Base-by-base conservation (phyloP, 1,284 basidiomycete genomes). In the Coniferiporia sulphurascens region DNA sequence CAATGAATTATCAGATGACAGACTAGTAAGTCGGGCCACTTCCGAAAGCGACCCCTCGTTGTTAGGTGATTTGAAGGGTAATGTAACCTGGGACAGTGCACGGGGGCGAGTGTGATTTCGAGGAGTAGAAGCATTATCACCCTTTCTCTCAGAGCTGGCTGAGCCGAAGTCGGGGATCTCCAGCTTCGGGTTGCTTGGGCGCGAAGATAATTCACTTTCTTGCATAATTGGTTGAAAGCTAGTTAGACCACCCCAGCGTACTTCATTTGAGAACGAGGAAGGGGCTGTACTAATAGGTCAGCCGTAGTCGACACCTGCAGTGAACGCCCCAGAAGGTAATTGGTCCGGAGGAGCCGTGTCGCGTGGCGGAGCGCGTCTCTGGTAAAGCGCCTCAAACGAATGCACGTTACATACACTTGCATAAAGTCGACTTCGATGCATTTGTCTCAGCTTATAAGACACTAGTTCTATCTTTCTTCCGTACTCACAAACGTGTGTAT, bases 71-170 rank as follows among this genome's bases (percentile, higher is more conserved):
- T 48, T 61, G 55, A 56, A 46, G 1, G 59, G 51, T n/a, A 55
- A 27, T 22, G 59, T 50, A 41, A 57, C 27, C 35, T 61, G 59
- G 15, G 59, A 61, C 32, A 61, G 41, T 7, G 59, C 48, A 1
- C 59, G 59, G 46, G 59, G 57, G 10, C 59, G 59, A 13, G 27
- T 41, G 13, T 55, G 57, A 34, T 7, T 53, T 52, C 44, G 50
- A 3, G 50, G 57, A 21, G 52, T 19, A 46, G 57, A 27, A 7
- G 15, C n/a, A 44, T 5, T 2, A 3, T 32, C 54, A 38, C 43
- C 43, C 9, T 46, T 46, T 12, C 46, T 13, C 21, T 32, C 21
- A 22, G 15, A 13, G 22, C 17, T 48, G 10, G 45, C 12, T 36
- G 45, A 27, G 15, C n/a, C n/a, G 34, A 48, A 56, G n/a, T 56